Evolutionary conservation across 2,329 filamentous ascomycete species (phyloP), one percentile per base, ranked within the genome.

Genomic region (Sporothrix curviconia): DNA sequence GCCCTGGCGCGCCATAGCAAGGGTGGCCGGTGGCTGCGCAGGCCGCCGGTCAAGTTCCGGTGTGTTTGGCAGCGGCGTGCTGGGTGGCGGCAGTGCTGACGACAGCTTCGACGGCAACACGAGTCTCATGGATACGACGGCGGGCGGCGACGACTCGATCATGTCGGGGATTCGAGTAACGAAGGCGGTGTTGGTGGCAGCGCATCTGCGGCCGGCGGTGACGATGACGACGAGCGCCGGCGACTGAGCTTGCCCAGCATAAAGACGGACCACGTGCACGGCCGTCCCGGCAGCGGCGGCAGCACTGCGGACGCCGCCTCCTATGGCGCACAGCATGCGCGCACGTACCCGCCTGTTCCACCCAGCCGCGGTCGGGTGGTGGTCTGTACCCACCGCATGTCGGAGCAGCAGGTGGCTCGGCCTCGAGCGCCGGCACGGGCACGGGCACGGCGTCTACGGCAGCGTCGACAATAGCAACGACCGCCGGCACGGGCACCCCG

Each of bases 1-100:
- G 94, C 94, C 25, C 75, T 99, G 55, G 94, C 94, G 44, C 84
- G 94, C 60, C 94, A 99, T 70, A 95, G 90, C 69, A 97, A 97
- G 72, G 94, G 94, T 34, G n/a, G 89, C 92, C 55, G 94, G 94
- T 55, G 94, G 94, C 49, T 99, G 94, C 73, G 94, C 95, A 12
- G 94, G 94, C 57, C 84, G 94, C 58, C 82, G 94, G 63, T 86
- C 90, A 39, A 96, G 92, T 66, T 86, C 91, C 80, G 86, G 87
- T 43, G 86, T 86, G 68, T 95, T 91, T 70, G 87, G 83, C 28
- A 85, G 87, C n/a, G n/a, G n/a, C n/a, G n/a, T n/a, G n/a, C n/a
- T n/a, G n/a, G n/a, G n/a, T n/a, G n/a, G n/a, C n/a, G n/a, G 47
- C 19, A 15, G 12, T 3, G 47, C 37, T 24, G 60, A 64, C 42